Base-by-base conservation (phyloP, 768 basidiomycete species). In the Pisolithus microcarpus region DNA sequence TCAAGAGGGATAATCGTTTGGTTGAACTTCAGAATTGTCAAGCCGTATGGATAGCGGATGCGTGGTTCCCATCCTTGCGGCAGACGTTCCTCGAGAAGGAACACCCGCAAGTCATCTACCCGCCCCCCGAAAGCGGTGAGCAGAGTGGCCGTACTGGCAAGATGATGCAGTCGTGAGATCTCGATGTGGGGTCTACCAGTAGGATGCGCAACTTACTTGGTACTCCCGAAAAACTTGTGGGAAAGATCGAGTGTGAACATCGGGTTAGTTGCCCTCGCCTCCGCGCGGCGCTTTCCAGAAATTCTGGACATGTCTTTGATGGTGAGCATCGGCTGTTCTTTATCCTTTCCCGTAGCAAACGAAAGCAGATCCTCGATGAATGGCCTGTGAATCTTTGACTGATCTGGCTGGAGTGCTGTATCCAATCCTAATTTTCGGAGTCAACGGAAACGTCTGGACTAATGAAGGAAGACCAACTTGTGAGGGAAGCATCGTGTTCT, bases 51-150 rank as follows among this genome's bases (percentile, higher is more conserved):
- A 46, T 74, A 66, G 42, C 75, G 72, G 16, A 80, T 61, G 19
- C 75, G 70, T 0, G 87, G 74, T 60, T 88, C 85, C 85, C 86
- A 91, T 9, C 80, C 80, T 0, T 84, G 72, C 0, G 83, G 82
- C 21, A 91, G 60, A 6, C 85, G 78, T 56, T 91, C 88, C 31
- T 91, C 82, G 5, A 73, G 58, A 36, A 91, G 64, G 30, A 86
- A 53, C 1, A 73, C 53, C 46, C 75, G 68, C 24, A 90, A 59
- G 54, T 84, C 84, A 1, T 70, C 62, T 8, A 84, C 60, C 31
- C 73, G 71, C 1, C 87, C 87, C 7, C 85, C 89, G 55, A 87
- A 83, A 48, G 84, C 79, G 1, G 76, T 77, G 9, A 88, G 66
- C 51, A 91, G 55, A 1, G 85, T 85, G 1, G 84, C 79, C 0